Conservation (phyloP, 345 rosid genomes). For the Crucihimalaya himalaica region DNA sequence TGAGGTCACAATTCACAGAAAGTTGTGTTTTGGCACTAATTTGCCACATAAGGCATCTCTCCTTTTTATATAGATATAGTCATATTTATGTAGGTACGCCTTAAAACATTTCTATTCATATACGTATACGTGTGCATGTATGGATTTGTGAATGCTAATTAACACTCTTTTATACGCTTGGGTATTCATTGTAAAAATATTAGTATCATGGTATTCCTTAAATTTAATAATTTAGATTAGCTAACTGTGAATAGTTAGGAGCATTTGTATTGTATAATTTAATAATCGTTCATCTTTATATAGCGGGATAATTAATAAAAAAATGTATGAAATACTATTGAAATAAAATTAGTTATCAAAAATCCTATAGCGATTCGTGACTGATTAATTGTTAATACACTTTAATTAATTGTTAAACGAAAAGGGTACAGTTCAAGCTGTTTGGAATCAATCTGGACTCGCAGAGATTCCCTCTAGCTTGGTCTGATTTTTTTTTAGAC, state of each 20-base stretch:
- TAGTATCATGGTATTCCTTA: not conserved
- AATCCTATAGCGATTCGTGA: not conserved
- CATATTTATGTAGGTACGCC: not conserved
- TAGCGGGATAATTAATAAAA: not conserved
- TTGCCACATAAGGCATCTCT: constrained; percentile 22
- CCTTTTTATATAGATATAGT: not conserved
- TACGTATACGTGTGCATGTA: not conserved
- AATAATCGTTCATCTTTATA: not conserved
- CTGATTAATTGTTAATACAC: not conserved
- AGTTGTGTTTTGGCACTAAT: constrained; percentile 33
- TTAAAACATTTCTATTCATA: not conserved
- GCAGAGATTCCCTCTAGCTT: constrained; percentile 2
- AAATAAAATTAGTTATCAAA: not conserved
- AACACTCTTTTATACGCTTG: not conserved
- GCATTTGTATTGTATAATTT: not conserved
- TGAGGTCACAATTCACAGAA: constrained; percentile 6
- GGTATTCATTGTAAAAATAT: not conserved
- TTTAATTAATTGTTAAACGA: not conserved
- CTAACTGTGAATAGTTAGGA: not conserved
- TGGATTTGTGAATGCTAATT: not conserved
- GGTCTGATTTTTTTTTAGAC: not conserved
- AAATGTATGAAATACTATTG: not conserved
- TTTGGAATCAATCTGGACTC: not conserved
- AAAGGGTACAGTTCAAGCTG: constrained; percentile 10
- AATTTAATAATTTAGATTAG: not conserved